These are phyloP conservation scores for Cyberlindnera sargentensis DNA, from an alignment of 805 yeast species.

Conservation along the genomic window DNA sequence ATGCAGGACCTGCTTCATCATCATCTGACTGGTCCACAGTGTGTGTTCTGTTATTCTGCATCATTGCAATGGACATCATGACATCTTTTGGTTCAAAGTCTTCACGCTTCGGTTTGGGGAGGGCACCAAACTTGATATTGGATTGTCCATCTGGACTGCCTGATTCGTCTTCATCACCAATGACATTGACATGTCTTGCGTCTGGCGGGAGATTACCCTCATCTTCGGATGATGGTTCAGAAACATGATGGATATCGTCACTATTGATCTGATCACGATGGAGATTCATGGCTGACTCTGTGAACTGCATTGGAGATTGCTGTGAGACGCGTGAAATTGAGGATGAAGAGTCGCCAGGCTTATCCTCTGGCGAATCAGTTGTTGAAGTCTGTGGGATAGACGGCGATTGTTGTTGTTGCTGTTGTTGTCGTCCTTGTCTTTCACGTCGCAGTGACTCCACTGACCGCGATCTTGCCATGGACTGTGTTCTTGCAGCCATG, in stretches of 20 bases:
- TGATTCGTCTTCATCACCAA: background rate
- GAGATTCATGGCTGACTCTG: slow-evolving; percentile 7
- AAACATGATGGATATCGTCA: slow-evolving; percentile 11
- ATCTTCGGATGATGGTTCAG: slow-evolving; percentile 20
- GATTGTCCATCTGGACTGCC: background rate
- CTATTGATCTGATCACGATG: slow-evolving; percentile 1
- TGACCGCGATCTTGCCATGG: slow-evolving; percentile 17
- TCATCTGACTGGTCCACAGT: slow-evolving; percentile 21
- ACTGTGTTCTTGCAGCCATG: slow-evolving; percentile 43
- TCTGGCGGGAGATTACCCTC: slow-evolving; percentile 4
- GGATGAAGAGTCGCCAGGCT: slow-evolving; percentile 3
- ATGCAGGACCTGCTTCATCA: slow-evolving; percentile 68
- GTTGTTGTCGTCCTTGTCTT: background rate
- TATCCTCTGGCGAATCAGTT: slow-evolving; percentile 4
- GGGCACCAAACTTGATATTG: slow-evolving; percentile 19
- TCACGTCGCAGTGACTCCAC: slow-evolving; percentile 8
- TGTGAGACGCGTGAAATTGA: slow-evolving; percentile 12
- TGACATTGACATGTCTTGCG: slow-evolving; percentile 3
- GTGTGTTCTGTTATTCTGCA: slow-evolving; percentile 44
- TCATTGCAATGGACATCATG: slow-evolving; percentile 75
- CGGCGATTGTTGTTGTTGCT: background rate
- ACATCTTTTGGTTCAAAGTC: slow-evolving; percentile 77
- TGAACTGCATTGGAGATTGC: slow-evolving; percentile 1
- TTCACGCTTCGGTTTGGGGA: slow-evolving; percentile 26
- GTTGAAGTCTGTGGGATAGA: background rate